Evolutionary conservation across 2,329 filamentous ascomycete species (phyloP), one percentile per base, ranked within the genome.

Genomic region (Claviceps cyperi): DNA sequence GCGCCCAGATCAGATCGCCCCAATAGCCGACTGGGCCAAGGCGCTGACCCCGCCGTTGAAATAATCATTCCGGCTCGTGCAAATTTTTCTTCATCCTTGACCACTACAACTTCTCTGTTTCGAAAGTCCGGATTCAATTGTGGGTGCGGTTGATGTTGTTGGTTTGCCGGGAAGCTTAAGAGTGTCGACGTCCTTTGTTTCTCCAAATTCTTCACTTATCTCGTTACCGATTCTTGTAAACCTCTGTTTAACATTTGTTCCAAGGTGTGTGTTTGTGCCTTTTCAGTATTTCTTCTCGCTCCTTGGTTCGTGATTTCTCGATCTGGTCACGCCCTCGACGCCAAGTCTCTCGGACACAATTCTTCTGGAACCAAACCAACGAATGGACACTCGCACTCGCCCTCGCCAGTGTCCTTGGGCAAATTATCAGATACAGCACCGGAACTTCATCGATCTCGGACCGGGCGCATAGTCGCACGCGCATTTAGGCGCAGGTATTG

Each of bases 91-190:
- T 37, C 9, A 14, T 32, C 43, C 44, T 47, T 46, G 44, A 50
- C 35, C 38, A 32, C 28, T 32, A 2, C 28, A 32, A 32, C 28
- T 32, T 5, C n/a, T 47, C 45, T 44, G 50, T 45, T 52, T 45
- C 45, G 45, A 41, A 47, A 36, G 51, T 48, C 28, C 45, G 51
- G 44, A 52, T 48, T 45, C 21, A 44, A 50, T 48, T 40, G 43
- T 50, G 19, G 51, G 51, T 52, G 51, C 50, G 37, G 51, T 50
- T 44, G 51, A 52, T 40, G 51, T 50, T 50, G 51, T 50, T 36
- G 48, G 44, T 48, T 50, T 45, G 44, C 45, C 37, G 40, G 51
- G 48, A 52, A 52, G 44, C 47, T 45, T 5, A 46, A 47, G 45
- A 11, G 46, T 17, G 28, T 9, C 17, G 22, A 22, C 21, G 4